phyloP scores from a whole-genome alignment of 192 early-diverging fungal genomes.

The Dissophora globulifera region DNA sequence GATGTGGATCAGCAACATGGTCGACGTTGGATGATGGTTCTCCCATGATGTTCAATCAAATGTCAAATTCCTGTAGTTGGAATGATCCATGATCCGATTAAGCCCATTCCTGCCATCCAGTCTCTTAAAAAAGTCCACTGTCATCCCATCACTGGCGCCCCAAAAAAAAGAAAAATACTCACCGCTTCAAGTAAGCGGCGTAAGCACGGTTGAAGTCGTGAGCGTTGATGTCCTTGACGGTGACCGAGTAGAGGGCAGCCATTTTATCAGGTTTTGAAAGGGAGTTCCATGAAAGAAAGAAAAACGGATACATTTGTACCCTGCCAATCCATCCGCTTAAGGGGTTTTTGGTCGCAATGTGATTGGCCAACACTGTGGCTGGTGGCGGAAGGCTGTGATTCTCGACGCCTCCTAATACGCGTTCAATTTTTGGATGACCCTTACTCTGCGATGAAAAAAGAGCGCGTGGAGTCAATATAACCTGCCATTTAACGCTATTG shows the following conservation, averaged over 20 bases:
- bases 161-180: conserved; percentile 20
- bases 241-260: conserved; percentile 67
- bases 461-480: too few relatives aligned
- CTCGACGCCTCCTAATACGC: too few relatives aligned
- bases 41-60: conserved; percentile 1
- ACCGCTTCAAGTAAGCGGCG: conserved; percentile 98
- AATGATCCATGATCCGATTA: conserved; percentile 10
- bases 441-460: too few relatives aligned
- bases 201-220: conserved; percentile 98
- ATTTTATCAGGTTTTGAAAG: conserved; percentile 52
- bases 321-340: conserved; percentile 12
- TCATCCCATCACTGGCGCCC: background rate
- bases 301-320: too few relatives aligned
- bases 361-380: too few relatives aligned
- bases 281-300: too few relatives aligned
- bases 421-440: too few relatives aligned
- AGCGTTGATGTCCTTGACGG: conserved; percentile 97
- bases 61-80: background rate
- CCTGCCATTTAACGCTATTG: too few relatives aligned
- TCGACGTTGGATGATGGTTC: conserved; percentile 1
- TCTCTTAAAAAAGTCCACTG: too few relatives aligned
- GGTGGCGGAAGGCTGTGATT: too few relatives aligned
- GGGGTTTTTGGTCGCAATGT: too few relatives aligned
- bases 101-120: too few relatives aligned
- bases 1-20: conserved; percentile 1